Base-by-base conservation (phyloP, 331 rosid species). In the Saraca asoca region DNA sequence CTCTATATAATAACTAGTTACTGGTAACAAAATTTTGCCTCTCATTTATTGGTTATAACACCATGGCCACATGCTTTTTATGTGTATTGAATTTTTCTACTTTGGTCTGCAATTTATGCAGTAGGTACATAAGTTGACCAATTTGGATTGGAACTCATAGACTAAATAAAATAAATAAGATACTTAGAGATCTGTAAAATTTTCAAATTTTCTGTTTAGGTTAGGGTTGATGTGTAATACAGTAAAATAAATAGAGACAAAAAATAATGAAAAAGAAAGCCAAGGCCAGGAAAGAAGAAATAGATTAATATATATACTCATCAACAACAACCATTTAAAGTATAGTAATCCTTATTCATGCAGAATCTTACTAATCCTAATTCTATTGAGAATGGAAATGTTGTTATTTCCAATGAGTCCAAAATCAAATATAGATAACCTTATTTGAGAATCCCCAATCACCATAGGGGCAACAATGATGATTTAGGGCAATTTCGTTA, bases 31-130 rank as follows among this genome's bases (percentile, higher is more conserved):
- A 24, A 24, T 24, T 24, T 24, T 24, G 31, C 31, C 31, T 24
- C 31, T 24, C 31, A 24, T 24, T n/a, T 24, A 24, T 24, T 24
- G 31, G 31, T 24, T 1, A 3, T 3, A 24, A 24, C 31, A 54
- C 42, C 45, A 34, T 17, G 19, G 17, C 48, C 48, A 48, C 53
- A 16, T 12, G 67, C 38, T 19, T 20, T 45, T 34, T 18, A 15
- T 19, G 20, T 56, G 38, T 35, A 55, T n/a, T n/a, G n/a, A n/a
- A 71, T 34, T 54, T 63, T 57, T 62, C 61, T 15, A 12, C 31
- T n/a, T 39, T 11, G 60, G 33, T 37, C 39, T 52, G 48, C 55
- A 49, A 39, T 12, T 39, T 11, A 54, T 12, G 12, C 46, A 37
- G 49, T 34, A 51, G 62, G 54, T 35, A 29, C 15, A 71, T 42